A percentile compares a stretch with the other conserved stretches of the same genome.
Conservation (phyloP, 2,329 filamentous ascomycete species). For the Zalaria obscura region DNA sequence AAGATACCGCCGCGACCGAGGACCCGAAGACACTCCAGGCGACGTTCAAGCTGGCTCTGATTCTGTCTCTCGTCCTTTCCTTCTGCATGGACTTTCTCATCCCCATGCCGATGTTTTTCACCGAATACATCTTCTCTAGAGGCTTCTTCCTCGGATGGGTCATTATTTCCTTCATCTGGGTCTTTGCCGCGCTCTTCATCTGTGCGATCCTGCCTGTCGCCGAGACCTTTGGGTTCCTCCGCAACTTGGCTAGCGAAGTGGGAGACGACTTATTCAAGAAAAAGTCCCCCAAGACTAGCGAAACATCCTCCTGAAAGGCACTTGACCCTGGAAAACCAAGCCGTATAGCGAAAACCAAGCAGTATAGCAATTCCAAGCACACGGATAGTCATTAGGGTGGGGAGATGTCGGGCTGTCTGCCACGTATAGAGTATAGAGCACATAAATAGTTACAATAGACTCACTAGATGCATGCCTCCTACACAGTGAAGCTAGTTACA, state of each 20-base stretch:
- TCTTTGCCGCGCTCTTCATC: constrained; percentile 22
- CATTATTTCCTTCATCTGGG: constrained; percentile 24
- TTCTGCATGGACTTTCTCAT: constrained; percentile 25
- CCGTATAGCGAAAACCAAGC: too few relatives aligned
- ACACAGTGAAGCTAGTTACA: too few relatives aligned
- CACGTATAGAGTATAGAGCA: too few relatives aligned
- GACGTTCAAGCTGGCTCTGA: constrained; percentile 23
- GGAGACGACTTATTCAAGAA: constrained; percentile 1
- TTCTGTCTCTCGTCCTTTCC: constrained; percentile 20
- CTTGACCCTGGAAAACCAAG: too few relatives aligned
- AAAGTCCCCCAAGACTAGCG: neutral
- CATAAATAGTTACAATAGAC: too few relatives aligned
- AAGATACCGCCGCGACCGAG: constrained; percentile 14
- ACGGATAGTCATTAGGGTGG: too few relatives aligned
- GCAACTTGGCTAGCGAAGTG: constrained; percentile 2
- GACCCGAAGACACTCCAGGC: constrained; percentile 17
- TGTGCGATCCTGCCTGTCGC: constrained; percentile 23
- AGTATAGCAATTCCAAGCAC: too few relatives aligned
- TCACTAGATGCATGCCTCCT: too few relatives aligned
- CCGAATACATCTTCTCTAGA: constrained; percentile 24
- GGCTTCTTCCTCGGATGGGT: constrained; percentile 26
- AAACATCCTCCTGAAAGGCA: too few relatives aligned
- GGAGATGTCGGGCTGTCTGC: too few relatives aligned
- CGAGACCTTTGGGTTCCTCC: constrained; percentile 22
- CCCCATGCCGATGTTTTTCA: constrained; percentile 27